Conservation (phyloP, 192 early-diverging fungal genomes). For the Coemansia sp. region DNA sequence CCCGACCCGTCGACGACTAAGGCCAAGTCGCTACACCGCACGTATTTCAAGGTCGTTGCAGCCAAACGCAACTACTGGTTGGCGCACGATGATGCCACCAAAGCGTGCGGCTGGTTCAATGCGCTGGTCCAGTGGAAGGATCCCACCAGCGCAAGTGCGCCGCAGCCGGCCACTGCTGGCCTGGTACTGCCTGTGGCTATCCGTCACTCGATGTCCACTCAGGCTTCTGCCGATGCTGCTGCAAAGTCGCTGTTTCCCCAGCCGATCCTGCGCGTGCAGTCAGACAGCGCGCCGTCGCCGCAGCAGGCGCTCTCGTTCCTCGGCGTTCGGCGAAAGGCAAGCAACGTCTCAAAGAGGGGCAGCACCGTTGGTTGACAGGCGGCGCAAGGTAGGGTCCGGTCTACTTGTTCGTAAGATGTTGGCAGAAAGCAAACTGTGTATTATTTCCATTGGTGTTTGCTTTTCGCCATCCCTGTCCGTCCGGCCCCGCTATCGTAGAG, state of each 20-base stretch:
- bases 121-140: constrained; percentile 37
- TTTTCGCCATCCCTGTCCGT: no score
- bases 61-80: constrained; percentile 56
- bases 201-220: constrained; percentile 27
- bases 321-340: constrained; percentile 7
- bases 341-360: neutral
- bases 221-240: neutral
- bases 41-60: constrained; percentile 49
- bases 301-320: constrained; percentile 1
- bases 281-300: neutral
- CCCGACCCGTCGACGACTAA: constrained; percentile 54
- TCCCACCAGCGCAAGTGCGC: neutral
- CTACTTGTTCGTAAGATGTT: neutral
- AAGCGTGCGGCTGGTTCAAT: constrained; percentile 45
- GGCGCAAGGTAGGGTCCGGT: neutral
- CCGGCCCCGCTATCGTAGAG: no score
- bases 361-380: neutral
- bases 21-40: constrained; percentile 40
- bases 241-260: neutral
- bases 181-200: constrained; percentile 8
- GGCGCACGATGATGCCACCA: constrained; percentile 38
- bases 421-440: neutral
- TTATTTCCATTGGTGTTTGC: no score
- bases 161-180: neutral
- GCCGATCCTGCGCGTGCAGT: constrained; percentile 5